Base-by-base conservation (phyloP, 2,329 filamentous ascomycete species). In the Neocatenulostroma microsporum region DNA sequence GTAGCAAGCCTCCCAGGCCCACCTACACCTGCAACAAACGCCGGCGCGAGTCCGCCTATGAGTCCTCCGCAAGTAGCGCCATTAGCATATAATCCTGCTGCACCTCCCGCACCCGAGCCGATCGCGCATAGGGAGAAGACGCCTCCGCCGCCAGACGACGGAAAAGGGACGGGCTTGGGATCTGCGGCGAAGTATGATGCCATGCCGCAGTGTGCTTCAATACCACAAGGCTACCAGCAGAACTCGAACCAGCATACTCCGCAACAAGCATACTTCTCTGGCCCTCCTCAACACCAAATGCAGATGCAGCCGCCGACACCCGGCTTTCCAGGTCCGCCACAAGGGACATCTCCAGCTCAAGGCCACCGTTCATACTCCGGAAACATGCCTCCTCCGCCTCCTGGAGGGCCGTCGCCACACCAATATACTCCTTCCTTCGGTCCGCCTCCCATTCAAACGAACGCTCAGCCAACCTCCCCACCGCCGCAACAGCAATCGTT, bases 1-100 rank as follows among this genome's bases (percentile, higher is more conserved):
- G 58, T 51, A 50, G 60, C 48, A 12, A 62, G 33, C n/a, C 37
- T 52, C 3, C 50, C 45, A 14, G 56, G 50, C 8, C 54, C 56
- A 11, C 54, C 54, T 5, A 54, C 49, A 17, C 52, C 55, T n/a
- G 39, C 49, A 19, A 43, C 43, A 18, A 39, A 46, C 7, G 40
- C 35, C n/a, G 43, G 40, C 9, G 39, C 47, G 3, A 44, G 42
- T 18, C 38, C 47, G 21, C 43, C 42, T 8, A 25, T 46, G 4
- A 37, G 23, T 41, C 51, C 40, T 59, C 66, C n/a, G 51, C 64
- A 21, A 69, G 53, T 47, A 28, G 32, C 45, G 24, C 36, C 49
- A 80, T 77, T 84, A 64, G 74, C 81, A 2, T 88, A 88, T 55
- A 88, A 88, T 54, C 84, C 84, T 3, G 83, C 84, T 1, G 82